A percentile compares a stretch with the other conserved stretches of the same genome.
phyloP scores from a whole-genome alignment of 2,329 filamentous ascomycete genomes.

The Phialophora expanda region DNA sequence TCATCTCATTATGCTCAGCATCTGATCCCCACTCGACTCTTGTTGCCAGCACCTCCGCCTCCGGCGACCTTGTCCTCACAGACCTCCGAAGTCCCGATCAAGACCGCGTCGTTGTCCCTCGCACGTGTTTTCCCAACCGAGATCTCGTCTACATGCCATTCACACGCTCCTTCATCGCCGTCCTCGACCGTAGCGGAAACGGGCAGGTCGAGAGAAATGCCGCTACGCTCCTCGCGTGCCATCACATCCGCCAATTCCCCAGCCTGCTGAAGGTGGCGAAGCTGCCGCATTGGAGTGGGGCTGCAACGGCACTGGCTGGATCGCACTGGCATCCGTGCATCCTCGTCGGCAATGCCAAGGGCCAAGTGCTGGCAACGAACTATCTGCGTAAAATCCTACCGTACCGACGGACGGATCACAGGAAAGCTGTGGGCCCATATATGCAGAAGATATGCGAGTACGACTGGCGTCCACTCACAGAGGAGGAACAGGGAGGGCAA shows the following conservation, averaged over 20 bases:
- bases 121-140: constrained; percentile 52
- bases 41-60: constrained; percentile 59
- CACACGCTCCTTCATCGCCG: constrained; percentile 56
- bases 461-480: constrained; percentile 54
- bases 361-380: constrained; percentile 58
- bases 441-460: constrained; percentile 64
- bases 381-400: constrained; percentile 57
- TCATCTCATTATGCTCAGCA: constrained; percentile 53
- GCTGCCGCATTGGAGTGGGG: constrained; percentile 47
- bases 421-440: constrained; percentile 50
- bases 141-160: constrained; percentile 62
- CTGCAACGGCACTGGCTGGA: constrained; percentile 45
- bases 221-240: constrained; percentile 31
- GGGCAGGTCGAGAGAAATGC: constrained; percentile 25
- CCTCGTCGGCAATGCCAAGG: constrained; percentile 59
- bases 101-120: constrained; percentile 29
- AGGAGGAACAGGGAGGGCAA: neutral
- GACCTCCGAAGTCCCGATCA: constrained; percentile 54
- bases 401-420: constrained; percentile 13
- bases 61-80: constrained; percentile 61
- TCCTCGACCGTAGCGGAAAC: constrained; percentile 29
- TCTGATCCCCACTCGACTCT: constrained; percentile 59
- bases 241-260: constrained; percentile 37
- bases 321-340: constrained; percentile 58
- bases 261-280: constrained; percentile 55